A percentile compares a stretch with the other conserved stretches of the same genome.
phyloP scores from a whole-genome alignment of 768 basidiomycete species.

The Daedaleopsis sinensis region DNA sequence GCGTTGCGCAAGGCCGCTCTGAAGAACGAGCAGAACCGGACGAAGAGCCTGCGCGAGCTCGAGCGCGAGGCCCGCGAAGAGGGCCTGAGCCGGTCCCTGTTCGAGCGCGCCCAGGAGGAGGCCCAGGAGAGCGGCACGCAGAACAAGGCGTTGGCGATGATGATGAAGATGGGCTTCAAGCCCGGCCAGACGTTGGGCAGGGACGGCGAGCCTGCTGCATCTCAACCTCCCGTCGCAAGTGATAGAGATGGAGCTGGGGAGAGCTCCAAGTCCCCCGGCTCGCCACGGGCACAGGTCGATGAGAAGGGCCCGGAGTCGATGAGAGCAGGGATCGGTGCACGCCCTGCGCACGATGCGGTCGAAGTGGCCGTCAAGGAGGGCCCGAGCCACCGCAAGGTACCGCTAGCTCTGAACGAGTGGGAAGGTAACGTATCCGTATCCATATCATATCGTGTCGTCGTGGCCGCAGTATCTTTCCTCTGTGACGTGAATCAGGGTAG shows the following conservation, averaged over 20 bases:
- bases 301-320: slow-evolving; percentile 10
- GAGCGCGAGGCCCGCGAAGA: slow-evolving; percentile 79
- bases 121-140: slow-evolving; percentile 48
- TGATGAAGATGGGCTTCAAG: slow-evolving; percentile 95
- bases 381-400: slow-evolving; percentile 56
- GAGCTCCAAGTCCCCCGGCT: background rate
- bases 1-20: slow-evolving; percentile 55
- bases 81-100: slow-evolving; percentile 78
- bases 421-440: slow-evolving; percentile 53
- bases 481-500: no score
- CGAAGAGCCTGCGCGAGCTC: slow-evolving; percentile 65
- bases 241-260: background rate
- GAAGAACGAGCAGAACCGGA: slow-evolving; percentile 69
- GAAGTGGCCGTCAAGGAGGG: slow-evolving; percentile 3
- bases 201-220: background rate
- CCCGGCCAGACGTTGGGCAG: slow-evolving; percentile 76
- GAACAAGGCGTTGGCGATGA: slow-evolving; percentile 85
- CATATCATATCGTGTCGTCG: background rate
- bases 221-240: slow-evolving; percentile 8
- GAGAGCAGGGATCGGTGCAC: slow-evolving; percentile 15
- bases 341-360: slow-evolving; percentile 2
- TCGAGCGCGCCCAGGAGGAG: slow-evolving; percentile 72
- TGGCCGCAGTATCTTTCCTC: no score
- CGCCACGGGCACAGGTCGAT: background rate
- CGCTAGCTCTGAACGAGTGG: slow-evolving; percentile 82